Percentiles rank a stretch among this genome's conserved stretches.
Evolutionary conservation across 129 eudicot genomes (phyloP).

Genomic region (Tagetes erecta): DNA sequence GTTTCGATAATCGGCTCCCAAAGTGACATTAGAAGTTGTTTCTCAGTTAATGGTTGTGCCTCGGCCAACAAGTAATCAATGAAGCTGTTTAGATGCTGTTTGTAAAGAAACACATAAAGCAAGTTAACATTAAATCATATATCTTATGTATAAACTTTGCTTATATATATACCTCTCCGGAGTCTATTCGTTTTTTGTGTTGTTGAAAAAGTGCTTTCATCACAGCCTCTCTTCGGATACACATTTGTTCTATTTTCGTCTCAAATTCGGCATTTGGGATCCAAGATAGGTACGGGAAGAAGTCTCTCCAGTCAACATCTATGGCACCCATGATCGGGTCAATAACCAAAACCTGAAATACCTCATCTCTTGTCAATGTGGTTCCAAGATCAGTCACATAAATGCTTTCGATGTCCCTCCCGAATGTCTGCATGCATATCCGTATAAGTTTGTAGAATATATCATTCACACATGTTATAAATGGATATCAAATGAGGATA

Average conservation of each 20-base stretch:
- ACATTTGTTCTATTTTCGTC: slow-evolving; percentile 31
- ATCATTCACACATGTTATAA: background rate
- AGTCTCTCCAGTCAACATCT: slow-evolving; percentile 68
- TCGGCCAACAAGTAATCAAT: slow-evolving; percentile 41
- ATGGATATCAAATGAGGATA: background rate
- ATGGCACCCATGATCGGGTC: slow-evolving; percentile 54
- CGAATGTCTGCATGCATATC: slow-evolving; percentile 33
- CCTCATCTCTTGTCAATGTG: slow-evolving; percentile 46
- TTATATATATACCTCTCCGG: slow-evolving; percentile 38
- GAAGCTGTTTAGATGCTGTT: slow-evolving; percentile 32
- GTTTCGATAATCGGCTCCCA: slow-evolving; percentile 58
- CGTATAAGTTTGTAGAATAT: background rate
- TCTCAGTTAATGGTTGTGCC: slow-evolving; percentile 40
- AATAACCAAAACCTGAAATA: slow-evolving; percentile 37
- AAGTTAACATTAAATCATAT: background rate
- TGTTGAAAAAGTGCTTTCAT: slow-evolving; percentile 46
- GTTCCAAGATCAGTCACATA: slow-evolving; percentile 46
- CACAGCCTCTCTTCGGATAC: slow-evolving; percentile 37
- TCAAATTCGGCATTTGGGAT: slow-evolving; percentile 43
- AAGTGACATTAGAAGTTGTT: slow-evolving; percentile 40
- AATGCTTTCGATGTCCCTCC: slow-evolving; percentile 45
- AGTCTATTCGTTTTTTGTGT: slow-evolving; percentile 33
- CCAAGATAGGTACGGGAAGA: slow-evolving; percentile 58
- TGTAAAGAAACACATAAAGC: background rate
- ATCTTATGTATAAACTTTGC: background rate